Evolutionary conservation across 805 yeast species (phyloP).

Genomic region (Jamesozyma piceae): DNA sequence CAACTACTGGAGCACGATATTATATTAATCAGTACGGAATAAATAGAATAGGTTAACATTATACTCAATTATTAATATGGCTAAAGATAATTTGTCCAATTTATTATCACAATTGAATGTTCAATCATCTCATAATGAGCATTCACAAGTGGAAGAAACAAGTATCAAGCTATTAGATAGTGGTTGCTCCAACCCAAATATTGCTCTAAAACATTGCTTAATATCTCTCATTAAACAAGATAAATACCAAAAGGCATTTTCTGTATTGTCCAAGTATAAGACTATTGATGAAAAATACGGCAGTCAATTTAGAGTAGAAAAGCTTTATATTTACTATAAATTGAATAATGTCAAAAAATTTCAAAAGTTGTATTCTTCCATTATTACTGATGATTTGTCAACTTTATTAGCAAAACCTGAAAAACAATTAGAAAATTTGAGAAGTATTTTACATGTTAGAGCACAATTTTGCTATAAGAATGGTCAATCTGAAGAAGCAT

Average conservation of each 20-base stretch:
- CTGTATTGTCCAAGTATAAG: conserved; percentile 33
- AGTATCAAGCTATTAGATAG: conserved; percentile 18
- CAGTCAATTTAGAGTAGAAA: conserved; percentile 40
- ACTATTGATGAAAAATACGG: conserved; percentile 31
- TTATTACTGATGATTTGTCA: conserved; percentile 10
- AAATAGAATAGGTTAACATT: too few species aligned
- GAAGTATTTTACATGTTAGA: conserved; percentile 40
- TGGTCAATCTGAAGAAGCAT: conserved; percentile 44
- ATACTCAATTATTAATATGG: conserved; percentile 19
- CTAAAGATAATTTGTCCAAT: conserved; percentile 17
- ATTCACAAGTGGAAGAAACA: conserved; percentile 21
- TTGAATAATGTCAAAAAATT: conserved; percentile 32
- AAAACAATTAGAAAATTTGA: conserved; percentile 10
- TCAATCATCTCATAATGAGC: conserved; percentile 24
- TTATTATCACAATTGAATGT: conserved; percentile 24
- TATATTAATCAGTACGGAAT: too few species aligned
- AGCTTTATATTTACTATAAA: conserved; percentile 56
- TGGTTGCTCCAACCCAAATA: conserved; percentile 15
- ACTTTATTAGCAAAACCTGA: conserved; percentile 4
- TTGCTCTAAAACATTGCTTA: conserved; percentile 36
- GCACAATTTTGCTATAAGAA: conserved; percentile 45
- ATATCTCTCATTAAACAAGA: conserved; percentile 60
- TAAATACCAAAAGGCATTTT: conserved; percentile 44
- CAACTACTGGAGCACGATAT: too few species aligned
- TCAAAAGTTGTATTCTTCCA: conserved; percentile 15